Evolutionary conservation across 371 early-diverging fungal species (phyloP).

Genomic region (Mucor lusitanicus): DNA sequence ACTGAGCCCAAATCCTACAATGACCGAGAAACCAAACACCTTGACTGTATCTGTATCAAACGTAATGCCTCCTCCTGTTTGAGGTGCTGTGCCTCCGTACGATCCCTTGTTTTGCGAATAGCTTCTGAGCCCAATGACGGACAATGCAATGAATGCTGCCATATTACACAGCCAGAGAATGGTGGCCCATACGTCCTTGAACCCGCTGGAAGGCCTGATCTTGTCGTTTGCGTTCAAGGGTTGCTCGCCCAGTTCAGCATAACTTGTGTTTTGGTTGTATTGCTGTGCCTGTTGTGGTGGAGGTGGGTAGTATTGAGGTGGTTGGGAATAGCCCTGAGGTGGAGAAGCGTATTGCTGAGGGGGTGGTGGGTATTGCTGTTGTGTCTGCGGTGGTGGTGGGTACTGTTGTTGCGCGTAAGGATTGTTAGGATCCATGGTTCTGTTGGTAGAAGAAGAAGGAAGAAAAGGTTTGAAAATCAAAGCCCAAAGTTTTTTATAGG

Average conservation of each 20-base stretch:
- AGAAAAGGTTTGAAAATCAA: background rate
- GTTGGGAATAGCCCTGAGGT: background rate
- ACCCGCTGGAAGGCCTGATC: constrained; percentile 43
- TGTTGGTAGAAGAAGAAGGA: background rate
- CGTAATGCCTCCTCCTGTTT: constrained; percentile 33
- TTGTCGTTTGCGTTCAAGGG: constrained; percentile 20
- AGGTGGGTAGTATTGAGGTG: constrained; percentile 17
- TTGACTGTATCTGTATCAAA: constrained; percentile 48
- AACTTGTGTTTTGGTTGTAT: constrained; percentile 3
- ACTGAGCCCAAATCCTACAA: constrained; percentile 57
- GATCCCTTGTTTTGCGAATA: constrained; percentile 13
- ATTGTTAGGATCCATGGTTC: constrained; percentile 1
- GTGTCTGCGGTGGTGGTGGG: background rate
- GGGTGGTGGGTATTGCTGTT: constrained; percentile 4
- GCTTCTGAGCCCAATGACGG: constrained; percentile 53
- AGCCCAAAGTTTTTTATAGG: background rate
- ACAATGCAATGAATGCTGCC: constrained; percentile 64
- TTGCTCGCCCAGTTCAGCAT: constrained; percentile 11
- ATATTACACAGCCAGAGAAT: constrained; percentile 60
- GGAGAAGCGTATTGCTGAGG: constrained; percentile 4
- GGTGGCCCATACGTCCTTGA: constrained; percentile 74
- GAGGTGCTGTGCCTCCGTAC: constrained; percentile 26
- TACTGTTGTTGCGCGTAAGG: constrained; percentile 7
- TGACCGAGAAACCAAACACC: constrained; percentile 54
- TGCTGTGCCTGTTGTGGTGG: background rate